Percentiles rank a stretch among this genome's conserved stretches.
Evolutionary conservation across 2,329 filamentous ascomycete genomes (phyloP).

Genomic region (Fusarium dlaminii): DNA sequence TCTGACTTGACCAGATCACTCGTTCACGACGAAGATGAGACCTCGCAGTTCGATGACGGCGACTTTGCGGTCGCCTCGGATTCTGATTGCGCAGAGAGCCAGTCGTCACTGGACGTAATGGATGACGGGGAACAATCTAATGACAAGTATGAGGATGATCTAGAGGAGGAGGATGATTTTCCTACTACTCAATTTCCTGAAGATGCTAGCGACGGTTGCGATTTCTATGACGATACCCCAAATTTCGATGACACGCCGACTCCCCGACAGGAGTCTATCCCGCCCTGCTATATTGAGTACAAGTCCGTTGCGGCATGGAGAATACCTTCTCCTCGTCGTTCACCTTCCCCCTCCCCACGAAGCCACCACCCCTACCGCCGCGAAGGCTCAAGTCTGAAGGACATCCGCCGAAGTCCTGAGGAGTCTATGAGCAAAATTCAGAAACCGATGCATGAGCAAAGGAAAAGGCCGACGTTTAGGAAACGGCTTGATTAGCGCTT

Average conservation of each 20-base stretch:
- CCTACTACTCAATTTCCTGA: slow-evolving; percentile 53
- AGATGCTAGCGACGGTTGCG: slow-evolving; percentile 50
- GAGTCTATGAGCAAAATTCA: slow-evolving; percentile 58
- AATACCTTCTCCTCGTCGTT: slow-evolving; percentile 48
- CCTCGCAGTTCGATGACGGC: slow-evolving; percentile 57
- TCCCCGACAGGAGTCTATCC: slow-evolving; percentile 50
- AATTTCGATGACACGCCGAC: slow-evolving; percentile 58
- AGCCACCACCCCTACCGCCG: slow-evolving; percentile 45
- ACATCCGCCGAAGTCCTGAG: slow-evolving; percentile 58
- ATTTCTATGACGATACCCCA: slow-evolving; percentile 48
- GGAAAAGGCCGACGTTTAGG: slow-evolving; percentile 54
- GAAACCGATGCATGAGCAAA: slow-evolving; percentile 55
- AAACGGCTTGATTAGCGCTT: slow-evolving; percentile 53
- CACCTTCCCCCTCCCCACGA: slow-evolving; percentile 49
- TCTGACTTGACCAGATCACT: slow-evolving; percentile 44
- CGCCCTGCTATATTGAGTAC: slow-evolving; percentile 51
- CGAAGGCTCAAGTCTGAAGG: slow-evolving; percentile 34
- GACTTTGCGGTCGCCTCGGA: slow-evolving; percentile 57
- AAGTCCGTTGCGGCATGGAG: slow-evolving; percentile 46
- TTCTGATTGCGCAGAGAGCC: slow-evolving; percentile 56
- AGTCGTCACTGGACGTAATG: slow-evolving; percentile 46
- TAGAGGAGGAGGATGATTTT: slow-evolving; percentile 49
- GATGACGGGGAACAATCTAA: slow-evolving; percentile 45
- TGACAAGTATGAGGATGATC: slow-evolving; percentile 46
- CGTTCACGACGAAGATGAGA: slow-evolving; percentile 53